These are phyloP conservation scores for Hagleromyces aurorensis DNA, from an alignment of 805 yeast genomes.

Conservation along the genomic window DNA sequence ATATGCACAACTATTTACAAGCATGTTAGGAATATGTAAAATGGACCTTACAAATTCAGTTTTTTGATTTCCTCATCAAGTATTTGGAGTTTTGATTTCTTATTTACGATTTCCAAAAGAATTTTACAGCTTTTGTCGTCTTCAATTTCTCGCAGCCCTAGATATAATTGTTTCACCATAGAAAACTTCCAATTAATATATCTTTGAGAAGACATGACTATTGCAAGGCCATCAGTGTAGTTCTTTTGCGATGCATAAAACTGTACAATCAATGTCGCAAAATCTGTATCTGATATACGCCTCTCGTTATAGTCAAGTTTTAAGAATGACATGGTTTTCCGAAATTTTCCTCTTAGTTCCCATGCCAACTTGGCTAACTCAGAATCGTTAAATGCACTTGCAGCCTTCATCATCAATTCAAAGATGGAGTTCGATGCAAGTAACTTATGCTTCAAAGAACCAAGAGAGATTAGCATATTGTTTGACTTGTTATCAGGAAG, in stretches of 20 bases:
- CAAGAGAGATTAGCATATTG: conserved; percentile 3
- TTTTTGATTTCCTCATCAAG: conserved; percentile 16
- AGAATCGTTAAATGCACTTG: conserved; percentile 45
- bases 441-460: conserved; percentile 26
- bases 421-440: conserved; percentile 45
- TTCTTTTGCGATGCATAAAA: conserved; percentile 48
- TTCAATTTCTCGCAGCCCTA: conserved; percentile 37
- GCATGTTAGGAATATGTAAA: conserved; percentile 1
- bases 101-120: conserved; percentile 29
- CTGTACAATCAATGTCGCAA: conserved; percentile 65
- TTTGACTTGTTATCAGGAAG: background rate
- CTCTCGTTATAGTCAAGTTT: conserved; percentile 41
- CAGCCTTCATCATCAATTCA: conserved; percentile 57
- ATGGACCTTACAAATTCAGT: conserved; percentile 8
- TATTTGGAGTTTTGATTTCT: conserved; percentile 15
- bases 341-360: conserved; percentile 69
- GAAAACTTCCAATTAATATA: conserved; percentile 62
- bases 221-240: conserved; percentile 60
- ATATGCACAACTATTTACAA: conserved; percentile 4
- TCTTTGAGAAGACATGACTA: conserved; percentile 57
- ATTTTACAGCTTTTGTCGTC: conserved; percentile 31
- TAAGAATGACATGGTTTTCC: conserved; percentile 48
- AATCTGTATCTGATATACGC: conserved; percentile 27
- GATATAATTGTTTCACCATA: conserved; percentile 37
- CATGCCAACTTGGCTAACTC: conserved; percentile 60